Percentiles rank a stretch among this genome's conserved stretches.
phyloP scores from a whole-genome alignment of 225 moss, liverwort and hornwort species.

The Physcomitrium patens region DNA sequence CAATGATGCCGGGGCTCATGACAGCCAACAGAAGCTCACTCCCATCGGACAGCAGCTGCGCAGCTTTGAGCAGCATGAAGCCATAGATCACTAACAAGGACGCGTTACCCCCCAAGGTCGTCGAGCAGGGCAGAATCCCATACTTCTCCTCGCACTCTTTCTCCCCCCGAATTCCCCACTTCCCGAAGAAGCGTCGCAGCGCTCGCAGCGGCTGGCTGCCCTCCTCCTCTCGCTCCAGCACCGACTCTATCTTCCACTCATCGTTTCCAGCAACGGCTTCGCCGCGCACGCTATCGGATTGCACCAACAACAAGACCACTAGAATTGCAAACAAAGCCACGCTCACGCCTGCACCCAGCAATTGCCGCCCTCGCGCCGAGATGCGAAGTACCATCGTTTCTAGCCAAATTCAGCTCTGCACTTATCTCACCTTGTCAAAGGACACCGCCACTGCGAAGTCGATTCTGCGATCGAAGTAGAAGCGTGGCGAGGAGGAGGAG shows the following conservation, averaged over 20 bases:
- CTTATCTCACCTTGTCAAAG: too few species aligned
- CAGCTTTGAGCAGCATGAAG: conserved; percentile 66
- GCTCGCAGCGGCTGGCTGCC: conserved; percentile 30
- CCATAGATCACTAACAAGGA: conserved; percentile 71
- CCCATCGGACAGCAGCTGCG: conserved; percentile 71
- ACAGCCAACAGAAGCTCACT: conserved; percentile 88
- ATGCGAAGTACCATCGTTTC: not conserved
- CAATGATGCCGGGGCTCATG: conserved; percentile 74
- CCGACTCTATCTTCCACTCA: conserved; percentile 28
- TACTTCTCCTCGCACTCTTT: conserved; percentile 89
- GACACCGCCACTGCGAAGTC: not conserved
- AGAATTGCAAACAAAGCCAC: not conserved
- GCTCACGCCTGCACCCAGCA: not conserved
- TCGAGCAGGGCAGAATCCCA: conserved; percentile 87
- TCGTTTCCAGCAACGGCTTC: not conserved
- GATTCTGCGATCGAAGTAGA: not conserved
- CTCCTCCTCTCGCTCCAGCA: conserved; percentile 10
- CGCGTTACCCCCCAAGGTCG: conserved; percentile 70
- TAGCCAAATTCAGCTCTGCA: too few species aligned
- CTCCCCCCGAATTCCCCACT: conserved; percentile 35
- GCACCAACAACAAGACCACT: not conserved
- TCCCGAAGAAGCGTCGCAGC: conserved; percentile 34
- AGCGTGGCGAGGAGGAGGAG: not conserved
- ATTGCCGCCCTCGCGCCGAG: conserved; percentile 20
- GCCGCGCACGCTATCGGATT: conserved; percentile 3